Percentiles rank a stretch among this genome's conserved stretches.
phyloP scores from a whole-genome alignment of 2,329 filamentous ascomycete species.

The Claviceps africana region DNA sequence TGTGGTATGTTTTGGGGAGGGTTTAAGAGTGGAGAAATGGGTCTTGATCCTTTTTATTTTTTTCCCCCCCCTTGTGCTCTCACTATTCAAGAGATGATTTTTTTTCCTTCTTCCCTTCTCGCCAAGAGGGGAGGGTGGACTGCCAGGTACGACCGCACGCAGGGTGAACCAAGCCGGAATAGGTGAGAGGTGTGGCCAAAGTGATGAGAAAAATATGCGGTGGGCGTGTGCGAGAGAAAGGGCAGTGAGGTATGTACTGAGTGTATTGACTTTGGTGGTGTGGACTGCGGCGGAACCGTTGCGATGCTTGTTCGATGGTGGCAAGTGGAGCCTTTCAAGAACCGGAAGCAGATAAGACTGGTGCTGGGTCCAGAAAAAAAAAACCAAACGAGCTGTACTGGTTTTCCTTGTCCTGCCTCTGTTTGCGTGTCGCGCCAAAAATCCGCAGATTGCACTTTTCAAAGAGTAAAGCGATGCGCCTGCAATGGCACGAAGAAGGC shows the following conservation, averaged over 20 bases:
- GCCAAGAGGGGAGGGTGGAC: conserved; percentile 6
- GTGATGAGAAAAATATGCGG: conserved; percentile 4
- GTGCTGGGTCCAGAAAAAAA: conserved; percentile 12
- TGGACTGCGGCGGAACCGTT: conserved; percentile 12
- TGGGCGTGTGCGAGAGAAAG: conserved; percentile 3
- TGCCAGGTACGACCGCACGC: conserved; percentile 11
- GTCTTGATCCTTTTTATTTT: conserved; percentile 28
- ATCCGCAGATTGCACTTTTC: conserved; percentile 4
- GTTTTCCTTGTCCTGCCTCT: conserved; percentile 3
- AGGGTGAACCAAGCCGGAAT: conserved; percentile 13
- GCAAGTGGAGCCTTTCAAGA: conserved; percentile 13
- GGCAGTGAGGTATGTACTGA: conserved; percentile 1
- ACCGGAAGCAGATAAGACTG: conserved; percentile 14
- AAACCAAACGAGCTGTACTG: conserved; percentile 8
- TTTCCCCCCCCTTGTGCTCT: conserved; percentile 11
- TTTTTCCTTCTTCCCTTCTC: conserved; percentile 21
- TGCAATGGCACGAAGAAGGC: conserved; percentile 1
- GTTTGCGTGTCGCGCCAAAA: conserved; percentile 8
- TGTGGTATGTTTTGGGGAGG: conserved; percentile 30
- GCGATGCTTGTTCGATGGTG: conserved; percentile 11
- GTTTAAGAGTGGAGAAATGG: conserved; percentile 32
- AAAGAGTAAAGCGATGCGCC: conserved; percentile 9
- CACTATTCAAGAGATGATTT: conserved; percentile 11
- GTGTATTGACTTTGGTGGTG: conserved; percentile 5
- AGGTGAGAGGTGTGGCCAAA: conserved; percentile 13